Evolutionary conservation across 805 yeast genomes (phyloP), one percentile per base, ranked within the genome.

Genomic region (Maudiozyma pseudohumilis): DNA sequence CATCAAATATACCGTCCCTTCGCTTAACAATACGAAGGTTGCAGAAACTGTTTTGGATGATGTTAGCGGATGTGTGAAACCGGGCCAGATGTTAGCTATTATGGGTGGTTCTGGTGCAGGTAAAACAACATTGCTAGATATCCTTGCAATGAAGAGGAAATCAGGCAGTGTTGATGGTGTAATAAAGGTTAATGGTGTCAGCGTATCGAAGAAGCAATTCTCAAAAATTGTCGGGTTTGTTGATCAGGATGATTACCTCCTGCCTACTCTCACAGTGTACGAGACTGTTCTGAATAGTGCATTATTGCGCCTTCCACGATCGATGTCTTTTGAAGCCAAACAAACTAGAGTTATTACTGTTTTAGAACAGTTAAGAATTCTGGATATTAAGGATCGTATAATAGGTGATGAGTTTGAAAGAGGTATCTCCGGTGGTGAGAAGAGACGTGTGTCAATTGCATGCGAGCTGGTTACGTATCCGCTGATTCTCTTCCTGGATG

Each of bases 61-160:
- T 21, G 69, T 85, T 0, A 76, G 74, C 47, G 98, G 98, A 8
- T 48, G 75, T 11, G 95, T 79, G 3, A 74, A 75, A 36, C 95
- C 96, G 2, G 81, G 96, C 27, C 87, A 87, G 55, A 81, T 94
- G 43, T 59, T 87, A 55, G 97, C 98, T 0, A 86, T 92, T 29
- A 85, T 92, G 95, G 98, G 98, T 31, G 96, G 96, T 1, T 88
- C 96, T 0, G 98, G 98, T 35, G 97, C 98, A 11, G 98, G 98
- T 36, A 92, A 92, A 56, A 89, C 98, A 1, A 89, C 98, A 0
- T 63, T 92, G 30, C 64, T 92, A 36, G 98, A 92, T 54, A 87
- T 92, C 41, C 64, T 92, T 39, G 97, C 97, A 0, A 82, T 80
- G 33, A 92, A 89, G 55, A 74, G 77, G 53, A 92, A 89, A 53